These are phyloP conservation scores for Coemansia reversa DNA, from an alignment of 192 early-diverging fungal species.

Conservation along the genomic window DNA sequence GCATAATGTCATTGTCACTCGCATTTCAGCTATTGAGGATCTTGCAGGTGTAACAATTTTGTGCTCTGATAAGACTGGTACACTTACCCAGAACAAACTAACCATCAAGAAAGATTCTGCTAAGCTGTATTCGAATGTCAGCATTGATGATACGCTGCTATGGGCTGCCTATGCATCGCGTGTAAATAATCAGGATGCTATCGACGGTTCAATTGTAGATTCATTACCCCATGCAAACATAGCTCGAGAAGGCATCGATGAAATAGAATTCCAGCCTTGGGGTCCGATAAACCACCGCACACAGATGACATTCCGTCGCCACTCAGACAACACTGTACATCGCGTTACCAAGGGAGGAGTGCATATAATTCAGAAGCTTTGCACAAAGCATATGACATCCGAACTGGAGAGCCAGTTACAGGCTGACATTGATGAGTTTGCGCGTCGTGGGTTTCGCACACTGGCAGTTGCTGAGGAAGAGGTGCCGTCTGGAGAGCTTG, in stretches of 20 bases:
- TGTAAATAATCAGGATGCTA: slow-evolving; percentile 75
- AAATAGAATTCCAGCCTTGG: slow-evolving; percentile 67
- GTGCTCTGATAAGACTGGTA: slow-evolving; percentile 94
- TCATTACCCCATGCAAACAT: slow-evolving; percentile 59
- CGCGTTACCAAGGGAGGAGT: slow-evolving; percentile 75
- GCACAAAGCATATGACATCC: slow-evolving; percentile 67
- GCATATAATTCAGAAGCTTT: slow-evolving; percentile 68
- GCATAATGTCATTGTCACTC: slow-evolving; percentile 78
- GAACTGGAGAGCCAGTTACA: slow-evolving; percentile 60
- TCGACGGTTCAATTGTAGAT: slow-evolving; percentile 71
- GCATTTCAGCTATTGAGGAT: slow-evolving; percentile 78
- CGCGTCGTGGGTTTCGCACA: slow-evolving; percentile 65
- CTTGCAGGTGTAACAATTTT: slow-evolving; percentile 77
- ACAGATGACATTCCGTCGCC: slow-evolving; percentile 66
- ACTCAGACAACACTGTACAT: slow-evolving; percentile 62
- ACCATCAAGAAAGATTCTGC: slow-evolving; percentile 68
- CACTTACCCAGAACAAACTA: slow-evolving; percentile 85
- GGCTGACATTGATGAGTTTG: slow-evolving; percentile 68
- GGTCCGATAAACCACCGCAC: slow-evolving; percentile 77
- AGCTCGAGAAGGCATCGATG: slow-evolving; percentile 66
- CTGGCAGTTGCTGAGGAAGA: slow-evolving; percentile 73
- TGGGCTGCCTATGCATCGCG: slow-evolving; percentile 75
- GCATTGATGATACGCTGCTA: slow-evolving; percentile 60
- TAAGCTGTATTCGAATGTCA: slow-evolving; percentile 65
- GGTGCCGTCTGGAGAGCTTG: slow-evolving; percentile 58